These are phyloP conservation scores for Lentithecium fluviatile DNA, from an alignment of 495 filamentous ascomycete genomes.

Conservation along the genomic window DNA sequence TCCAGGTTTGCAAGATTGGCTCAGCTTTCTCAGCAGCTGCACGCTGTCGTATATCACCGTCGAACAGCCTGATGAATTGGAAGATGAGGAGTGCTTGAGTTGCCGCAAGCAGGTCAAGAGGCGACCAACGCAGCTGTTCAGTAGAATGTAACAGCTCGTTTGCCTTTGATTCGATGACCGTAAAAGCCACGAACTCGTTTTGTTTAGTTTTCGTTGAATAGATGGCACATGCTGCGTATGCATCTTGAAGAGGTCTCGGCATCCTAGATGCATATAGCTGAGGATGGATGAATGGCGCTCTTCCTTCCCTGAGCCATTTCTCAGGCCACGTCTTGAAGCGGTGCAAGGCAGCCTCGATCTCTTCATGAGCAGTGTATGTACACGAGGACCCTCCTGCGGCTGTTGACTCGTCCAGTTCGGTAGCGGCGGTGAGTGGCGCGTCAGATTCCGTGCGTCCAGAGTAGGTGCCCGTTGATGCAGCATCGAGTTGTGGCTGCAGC, in stretches of 20 bases:
- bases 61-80: slow-evolving; percentile 58
- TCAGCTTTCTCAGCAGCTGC: slow-evolving; percentile 50
- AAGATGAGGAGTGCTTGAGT: slow-evolving; percentile 52
- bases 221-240: slow-evolving; percentile 32
- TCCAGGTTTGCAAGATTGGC: slow-evolving; percentile 47
- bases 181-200: slow-evolving; percentile 25
- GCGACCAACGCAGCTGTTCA: slow-evolving; percentile 20
- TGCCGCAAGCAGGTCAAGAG: slow-evolving; percentile 41
- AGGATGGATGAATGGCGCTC: slow-evolving; percentile 31
- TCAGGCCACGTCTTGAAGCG: slow-evolving; percentile 29
- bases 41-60: slow-evolving; percentile 54
- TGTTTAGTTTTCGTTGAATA: slow-evolving; percentile 24
- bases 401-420: slow-evolving; percentile 10
- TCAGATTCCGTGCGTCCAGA: neutral
- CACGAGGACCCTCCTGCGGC: neutral
- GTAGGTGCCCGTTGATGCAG: neutral
- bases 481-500: slow-evolving; percentile 17
- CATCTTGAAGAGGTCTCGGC: slow-evolving; percentile 28
- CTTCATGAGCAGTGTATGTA: slow-evolving; percentile 7
- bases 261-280: slow-evolving; percentile 17
- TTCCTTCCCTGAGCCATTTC: slow-evolving; percentile 31
- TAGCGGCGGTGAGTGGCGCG: neutral
- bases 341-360: slow-evolving; percentile 22
- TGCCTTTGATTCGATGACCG: slow-evolving; percentile 31
- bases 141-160: slow-evolving; percentile 23